Base-by-base conservation (phyloP, 2,329 filamentous ascomycete genomes). In the Fonsecaea erecta region DNA sequence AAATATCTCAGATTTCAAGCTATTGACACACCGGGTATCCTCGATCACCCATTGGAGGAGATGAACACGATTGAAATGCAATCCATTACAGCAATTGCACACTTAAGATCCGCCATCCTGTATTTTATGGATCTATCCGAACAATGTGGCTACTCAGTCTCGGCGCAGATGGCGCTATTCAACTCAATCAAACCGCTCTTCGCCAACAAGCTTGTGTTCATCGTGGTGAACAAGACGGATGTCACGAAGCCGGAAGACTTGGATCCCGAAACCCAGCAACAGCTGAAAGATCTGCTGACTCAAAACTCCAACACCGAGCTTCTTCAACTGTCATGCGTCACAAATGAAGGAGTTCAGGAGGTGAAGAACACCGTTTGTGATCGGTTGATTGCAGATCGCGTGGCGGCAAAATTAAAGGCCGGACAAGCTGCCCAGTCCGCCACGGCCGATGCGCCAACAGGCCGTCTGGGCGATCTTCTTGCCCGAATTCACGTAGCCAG, bases 11-110 rank as follows among this genome's bases (percentile, higher is more conserved):
- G 91, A 68, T 93, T 93, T 81, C 90, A 93, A 81, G 93, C 93
- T 30, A 97, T 99, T 73, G 95, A 99, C 80, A 99, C 95, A 11
- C 94, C 94, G n/a, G 95, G 95, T 84, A 97, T 99, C 72, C 83
- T 99, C 67, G 95, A 99, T 74, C 95, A 99, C 77, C 93, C 94
- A 37, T 87, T 99, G 8, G 95, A 98, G 80, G 95, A 98, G 82
- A 99, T 98, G 95, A 97, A 97, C 82, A 98, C 95, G 2, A 99
- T 99, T 76, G 95, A 99, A 81, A 98, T 98, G 92, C 95, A 98
- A 83, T 91, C 91, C 68, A 97, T 99, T 72, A 98, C 94, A 18
- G 95, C 96, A 11, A 97, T 99, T 81, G 95, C 95, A 58, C 96
- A 99, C 83, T 84, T 99, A 76, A 88, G 94, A 73, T 96, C 93